These are phyloP conservation scores for Tuctoria greenei DNA, from an alignment of 176 grass and related monocot species.

Conservation along the genomic window DNA sequence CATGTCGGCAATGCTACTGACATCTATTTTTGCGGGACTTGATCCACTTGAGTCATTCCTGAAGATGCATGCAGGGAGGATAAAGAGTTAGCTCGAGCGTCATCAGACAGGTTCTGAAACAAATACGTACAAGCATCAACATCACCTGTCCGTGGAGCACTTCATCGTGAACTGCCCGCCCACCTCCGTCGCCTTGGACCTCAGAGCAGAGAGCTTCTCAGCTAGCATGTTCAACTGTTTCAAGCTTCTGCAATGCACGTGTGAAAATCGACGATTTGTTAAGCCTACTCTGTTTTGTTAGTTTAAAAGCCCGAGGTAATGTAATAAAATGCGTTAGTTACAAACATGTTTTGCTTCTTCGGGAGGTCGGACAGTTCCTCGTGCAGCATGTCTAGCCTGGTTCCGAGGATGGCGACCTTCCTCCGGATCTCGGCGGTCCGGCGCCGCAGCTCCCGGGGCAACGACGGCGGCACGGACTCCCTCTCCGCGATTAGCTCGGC, in stretches of 20 bases:
- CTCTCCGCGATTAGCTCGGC: constrained; percentile 45
- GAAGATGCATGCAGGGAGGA: not conserved
- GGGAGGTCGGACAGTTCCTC: constrained; percentile 54
- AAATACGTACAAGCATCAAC: not conserved
- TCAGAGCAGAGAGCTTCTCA: constrained; percentile 59
- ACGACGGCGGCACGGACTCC: constrained; percentile 44
- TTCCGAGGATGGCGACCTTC: constrained; percentile 61
- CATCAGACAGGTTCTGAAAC: not conserved
- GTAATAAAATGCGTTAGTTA: not conserved
- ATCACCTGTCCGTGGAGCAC: constrained; percentile 52
- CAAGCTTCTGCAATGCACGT: constrained; percentile 41
- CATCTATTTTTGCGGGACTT: constrained; percentile 43
- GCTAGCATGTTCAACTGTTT: constrained; percentile 65
- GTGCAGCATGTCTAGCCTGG: constrained; percentile 54
- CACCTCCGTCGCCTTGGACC: constrained; percentile 54
- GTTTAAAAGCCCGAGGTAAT: not conserved
- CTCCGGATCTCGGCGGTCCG: constrained; percentile 58
- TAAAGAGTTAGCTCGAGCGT: not conserved
- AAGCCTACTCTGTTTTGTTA: not conserved
- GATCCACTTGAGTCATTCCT: constrained; percentile 52
- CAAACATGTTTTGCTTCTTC: constrained; percentile 47
- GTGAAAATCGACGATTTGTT: not conserved
- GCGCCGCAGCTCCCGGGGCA: constrained; percentile 42
- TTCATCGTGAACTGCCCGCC: constrained; percentile 44
- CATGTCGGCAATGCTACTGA: constrained; percentile 43